Evolutionary conservation across 306 rosid species (phyloP).

Genomic region (Pyrus bretschneideri): DNA sequence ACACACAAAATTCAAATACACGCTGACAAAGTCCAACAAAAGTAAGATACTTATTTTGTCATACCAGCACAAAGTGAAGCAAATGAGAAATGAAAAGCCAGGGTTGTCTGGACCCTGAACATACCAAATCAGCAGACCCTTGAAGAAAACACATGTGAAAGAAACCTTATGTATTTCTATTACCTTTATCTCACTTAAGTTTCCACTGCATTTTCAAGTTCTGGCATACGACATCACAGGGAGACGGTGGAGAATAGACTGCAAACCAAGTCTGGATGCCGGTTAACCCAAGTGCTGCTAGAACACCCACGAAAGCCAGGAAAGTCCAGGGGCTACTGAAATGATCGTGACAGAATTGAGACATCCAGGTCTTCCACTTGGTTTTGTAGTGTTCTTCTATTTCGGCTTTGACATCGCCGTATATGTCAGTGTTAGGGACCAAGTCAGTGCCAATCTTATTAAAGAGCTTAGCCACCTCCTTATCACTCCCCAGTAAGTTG

Average conservation of each 20-base stretch:
- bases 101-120: neutral
- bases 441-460: constrained; percentile 18
- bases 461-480: constrained; percentile 24
- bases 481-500: constrained; percentile 30
- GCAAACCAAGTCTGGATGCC: constrained; percentile 4
- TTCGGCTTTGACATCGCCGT: accelerated
- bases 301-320: constrained; percentile 4
- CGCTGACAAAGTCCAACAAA: neutral
- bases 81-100: neutral
- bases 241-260: neutral
- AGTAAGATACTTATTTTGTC: neutral
- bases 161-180: neutral
- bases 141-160: neutral
- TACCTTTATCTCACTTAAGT: neutral
- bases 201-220: neutral
- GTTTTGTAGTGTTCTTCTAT: neutral
- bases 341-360: neutral
- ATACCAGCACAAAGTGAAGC: neutral
- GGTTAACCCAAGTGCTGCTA: neutral
- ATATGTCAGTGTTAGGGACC: neutral
- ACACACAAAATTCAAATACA: neutral
- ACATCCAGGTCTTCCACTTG: constrained; percentile 18
- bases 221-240: neutral
- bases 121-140: too few relatives aligned
- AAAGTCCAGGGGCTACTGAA: constrained; percentile 29